Evolutionary conservation across 768 basidiomycete species (phyloP).

Genomic region (Rubroboletus satanas): DNA sequence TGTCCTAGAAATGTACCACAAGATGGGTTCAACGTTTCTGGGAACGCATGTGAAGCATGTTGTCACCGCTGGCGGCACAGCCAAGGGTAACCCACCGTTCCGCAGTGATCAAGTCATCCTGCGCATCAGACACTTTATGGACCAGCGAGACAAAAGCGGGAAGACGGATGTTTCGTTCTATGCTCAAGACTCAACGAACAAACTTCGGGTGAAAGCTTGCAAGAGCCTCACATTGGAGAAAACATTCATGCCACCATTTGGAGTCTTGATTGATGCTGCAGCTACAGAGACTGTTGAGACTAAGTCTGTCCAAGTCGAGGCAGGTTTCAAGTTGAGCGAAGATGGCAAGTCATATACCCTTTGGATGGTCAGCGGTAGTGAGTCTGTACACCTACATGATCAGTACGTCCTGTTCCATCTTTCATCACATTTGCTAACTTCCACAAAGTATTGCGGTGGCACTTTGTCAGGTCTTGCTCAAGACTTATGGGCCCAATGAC

Average conservation of each 20-base stretch:
- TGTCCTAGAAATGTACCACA: conserved; percentile 8
- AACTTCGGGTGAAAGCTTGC: conserved; percentile 1
- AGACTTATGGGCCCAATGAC: conserved; percentile 6
- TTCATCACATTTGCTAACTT: background rate
- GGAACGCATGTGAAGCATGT: conserved; percentile 6
- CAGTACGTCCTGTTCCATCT: conserved; percentile 1
- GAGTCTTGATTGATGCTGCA: background rate
- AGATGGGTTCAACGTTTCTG: conserved; percentile 10
- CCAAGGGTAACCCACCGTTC: background rate
- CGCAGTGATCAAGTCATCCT: background rate
- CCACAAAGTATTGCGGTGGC: background rate
- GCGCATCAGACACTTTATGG: conserved; percentile 5
- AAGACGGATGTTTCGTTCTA: background rate
- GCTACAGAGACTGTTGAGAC: background rate
- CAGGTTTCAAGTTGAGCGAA: background rate
- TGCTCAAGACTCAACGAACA: too few relatives aligned
- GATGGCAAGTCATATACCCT: background rate
- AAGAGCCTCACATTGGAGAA: conserved; percentile 2
- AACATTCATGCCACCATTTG: conserved; percentile 3
- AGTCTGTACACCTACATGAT: too few relatives aligned
- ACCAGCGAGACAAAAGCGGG: conserved; percentile 1
- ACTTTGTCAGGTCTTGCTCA: conserved; percentile 7
- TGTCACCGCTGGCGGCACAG: background rate
- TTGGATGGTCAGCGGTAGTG: conserved; percentile 13
- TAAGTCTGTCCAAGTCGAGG: background rate